Conservation (phyloP, 495 filamentous ascomycete genomes). For the Neurospora sp. region DNA sequence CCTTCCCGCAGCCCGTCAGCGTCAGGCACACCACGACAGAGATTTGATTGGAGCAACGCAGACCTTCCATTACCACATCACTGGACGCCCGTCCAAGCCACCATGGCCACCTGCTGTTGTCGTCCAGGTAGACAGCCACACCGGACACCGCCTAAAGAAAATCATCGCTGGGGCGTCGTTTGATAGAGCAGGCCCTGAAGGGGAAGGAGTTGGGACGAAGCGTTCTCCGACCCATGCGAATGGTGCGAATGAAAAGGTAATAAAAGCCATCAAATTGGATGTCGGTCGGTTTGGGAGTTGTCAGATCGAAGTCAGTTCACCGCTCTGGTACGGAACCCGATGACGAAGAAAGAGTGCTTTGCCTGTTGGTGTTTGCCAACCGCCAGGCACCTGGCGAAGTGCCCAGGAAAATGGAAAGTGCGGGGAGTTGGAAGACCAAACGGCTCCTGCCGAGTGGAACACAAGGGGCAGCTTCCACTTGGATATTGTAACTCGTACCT, state of each 20-base stretch:
- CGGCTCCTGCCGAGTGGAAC: not conserved
- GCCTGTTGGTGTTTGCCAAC: not conserved
- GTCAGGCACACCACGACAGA: slow-evolving; percentile 4
- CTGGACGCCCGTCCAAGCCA: not conserved
- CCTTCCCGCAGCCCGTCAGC: not conserved
- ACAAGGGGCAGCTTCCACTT: not conserved
- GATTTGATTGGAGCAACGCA: not conserved
- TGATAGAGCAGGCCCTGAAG: not conserved
- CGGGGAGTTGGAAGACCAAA: not conserved
- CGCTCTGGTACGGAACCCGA: not conserved
- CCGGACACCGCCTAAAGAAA: not conserved
- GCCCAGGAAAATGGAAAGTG: not conserved
- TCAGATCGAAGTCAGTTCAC: not conserved
- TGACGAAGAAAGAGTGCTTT: not conserved
- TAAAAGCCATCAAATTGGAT: not conserved
- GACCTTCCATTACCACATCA: not conserved
- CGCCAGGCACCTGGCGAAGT: not conserved
- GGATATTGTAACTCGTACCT: not conserved
- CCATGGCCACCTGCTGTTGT: not conserved
- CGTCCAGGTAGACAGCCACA: not conserved
- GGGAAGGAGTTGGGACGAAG: not conserved
- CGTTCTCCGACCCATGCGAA: not conserved
- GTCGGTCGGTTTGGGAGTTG: not conserved
- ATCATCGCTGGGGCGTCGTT: not conserved
- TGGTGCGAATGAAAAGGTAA: not conserved